Evolutionary conservation across 2,329 filamentous ascomycete species (phyloP), one percentile per base, ranked within the genome.

Genomic region (Blastomyces gilchristii): DNA sequence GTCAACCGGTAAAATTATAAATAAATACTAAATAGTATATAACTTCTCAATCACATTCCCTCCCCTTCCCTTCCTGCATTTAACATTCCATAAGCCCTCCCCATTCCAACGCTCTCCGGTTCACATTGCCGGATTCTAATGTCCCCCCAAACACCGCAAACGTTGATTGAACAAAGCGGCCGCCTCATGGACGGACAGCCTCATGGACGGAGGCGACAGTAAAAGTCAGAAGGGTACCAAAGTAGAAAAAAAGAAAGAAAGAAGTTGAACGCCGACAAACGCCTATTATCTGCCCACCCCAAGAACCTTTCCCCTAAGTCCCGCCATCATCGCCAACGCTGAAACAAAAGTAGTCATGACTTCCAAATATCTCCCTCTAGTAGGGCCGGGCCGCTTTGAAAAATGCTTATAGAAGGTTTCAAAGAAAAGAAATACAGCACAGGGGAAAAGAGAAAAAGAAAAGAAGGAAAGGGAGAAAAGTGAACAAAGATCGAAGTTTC

Each of bases 261-360:
- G 5, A 25, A 31, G 18, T 39, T 3, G 9, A 56, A 56, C 52
- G 34, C 34, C 52, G 39, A 56, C 28, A 56, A 56, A 56, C 34
- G 16, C 28, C 52, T 7, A 56, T 37, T 57, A 41, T n/a, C 14
- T 41, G 34, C 34, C 53, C 37, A 25, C 53, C 37, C 18, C 53
- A 37, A 49, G 49, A 52, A 52, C 22, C 25, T 18, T 18, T 1
- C 25, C 16, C 49, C 12, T 25, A 31, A 31, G 14, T 52, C 25
- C 49, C 25, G 12, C 31, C 53, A 39, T 39, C 31, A 56, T 56
- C 53, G 53, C 53, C 53, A 56, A 56, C 53, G 53, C 37, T 59
- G 39, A 49, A 58, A 58, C 12, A 58, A 58, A 58, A 25, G 34
- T 8, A 58, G 54, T 25, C 37, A 58, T 58, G 54, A 43, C 37